phyloP scores from a whole-genome alignment of 1,284 basidiomycete genomes.

The Sanghuangporus baumii region DNA sequence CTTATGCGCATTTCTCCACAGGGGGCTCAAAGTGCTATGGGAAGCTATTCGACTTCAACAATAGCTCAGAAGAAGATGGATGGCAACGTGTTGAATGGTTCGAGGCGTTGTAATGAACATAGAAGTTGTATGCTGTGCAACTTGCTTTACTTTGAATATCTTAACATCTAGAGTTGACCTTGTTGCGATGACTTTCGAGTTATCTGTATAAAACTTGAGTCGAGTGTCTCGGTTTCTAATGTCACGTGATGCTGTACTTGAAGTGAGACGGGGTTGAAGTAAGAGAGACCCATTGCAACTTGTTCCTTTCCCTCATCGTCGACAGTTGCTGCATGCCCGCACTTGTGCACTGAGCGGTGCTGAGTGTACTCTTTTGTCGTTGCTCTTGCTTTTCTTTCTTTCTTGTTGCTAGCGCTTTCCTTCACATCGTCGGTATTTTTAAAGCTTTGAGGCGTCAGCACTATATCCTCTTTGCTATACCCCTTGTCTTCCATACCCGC shows the following conservation, averaged over 20 bases:
- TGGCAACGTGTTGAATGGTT: constrained; percentile 49
- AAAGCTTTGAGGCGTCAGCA: constrained; percentile 5
- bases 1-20: constrained; percentile 66
- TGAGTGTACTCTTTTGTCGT: constrained; percentile 24
- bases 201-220: background rate
- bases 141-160: background rate
- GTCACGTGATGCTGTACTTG: background rate
- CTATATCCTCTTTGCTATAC: constrained; percentile 19
- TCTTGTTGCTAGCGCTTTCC: constrained; percentile 22
- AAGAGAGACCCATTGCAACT: background rate
- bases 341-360: background rate
- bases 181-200: background rate
- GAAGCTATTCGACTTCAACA: constrained; percentile 57
- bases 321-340: background rate
- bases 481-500: constrained; percentile 15
- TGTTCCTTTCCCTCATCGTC: background rate
- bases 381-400: constrained; percentile 20
- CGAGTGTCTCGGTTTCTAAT: background rate
- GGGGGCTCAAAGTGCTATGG: constrained; percentile 51
- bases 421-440: constrained; percentile 9
- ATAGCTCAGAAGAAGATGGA: constrained; percentile 34
- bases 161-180: background rate
- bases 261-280: background rate
- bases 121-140: background rate
- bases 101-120: constrained; percentile 23